These are phyloP conservation scores for Quercus variabilis DNA, from an alignment of 306 rosid species.

Conservation along the genomic window DNA sequence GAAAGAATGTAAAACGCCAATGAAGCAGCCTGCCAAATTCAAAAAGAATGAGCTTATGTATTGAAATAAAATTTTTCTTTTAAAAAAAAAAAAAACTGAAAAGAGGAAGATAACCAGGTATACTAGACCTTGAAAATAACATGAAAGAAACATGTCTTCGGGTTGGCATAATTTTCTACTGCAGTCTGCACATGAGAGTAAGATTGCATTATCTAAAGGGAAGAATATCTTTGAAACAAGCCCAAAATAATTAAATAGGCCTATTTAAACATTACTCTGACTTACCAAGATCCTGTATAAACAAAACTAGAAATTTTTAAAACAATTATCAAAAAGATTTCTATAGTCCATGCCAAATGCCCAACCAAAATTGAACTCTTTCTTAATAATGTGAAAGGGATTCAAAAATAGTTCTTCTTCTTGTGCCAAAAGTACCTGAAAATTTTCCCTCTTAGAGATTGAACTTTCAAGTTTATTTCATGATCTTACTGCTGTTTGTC, in stretches of 20 bases:
- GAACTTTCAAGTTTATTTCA: not conserved
- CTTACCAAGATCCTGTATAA: not conserved
- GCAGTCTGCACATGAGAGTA: conserved; percentile 50
- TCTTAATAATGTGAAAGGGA: not conserved
- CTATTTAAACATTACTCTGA: not conserved
- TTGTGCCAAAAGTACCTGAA: not conserved
- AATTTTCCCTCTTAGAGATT: not conserved
- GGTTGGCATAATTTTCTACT: conserved; percentile 92
- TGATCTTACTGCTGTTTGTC: not conserved
- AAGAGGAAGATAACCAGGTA: not conserved
- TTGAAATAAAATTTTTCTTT: not conserved
- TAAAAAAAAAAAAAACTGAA: not conserved
- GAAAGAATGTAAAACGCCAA: conserved; percentile 97
- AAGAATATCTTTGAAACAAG: conserved; percentile 1
- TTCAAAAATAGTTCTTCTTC: not conserved
- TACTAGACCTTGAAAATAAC: conserved; percentile 84
- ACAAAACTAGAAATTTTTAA: not conserved
- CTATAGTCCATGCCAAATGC: not conserved
- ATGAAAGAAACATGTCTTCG: conserved; percentile 92
- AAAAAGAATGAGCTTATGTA: not conserved
- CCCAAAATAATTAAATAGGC: not conserved
- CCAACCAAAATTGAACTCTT: not conserved
- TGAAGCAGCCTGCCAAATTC: conserved; percentile 66
- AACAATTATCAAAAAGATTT: not conserved
- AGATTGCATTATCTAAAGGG: conserved; percentile 3